phyloP scores from a whole-genome alignment of 495 filamentous ascomycete genomes.

The Hypoxylon cercidicola region DNA sequence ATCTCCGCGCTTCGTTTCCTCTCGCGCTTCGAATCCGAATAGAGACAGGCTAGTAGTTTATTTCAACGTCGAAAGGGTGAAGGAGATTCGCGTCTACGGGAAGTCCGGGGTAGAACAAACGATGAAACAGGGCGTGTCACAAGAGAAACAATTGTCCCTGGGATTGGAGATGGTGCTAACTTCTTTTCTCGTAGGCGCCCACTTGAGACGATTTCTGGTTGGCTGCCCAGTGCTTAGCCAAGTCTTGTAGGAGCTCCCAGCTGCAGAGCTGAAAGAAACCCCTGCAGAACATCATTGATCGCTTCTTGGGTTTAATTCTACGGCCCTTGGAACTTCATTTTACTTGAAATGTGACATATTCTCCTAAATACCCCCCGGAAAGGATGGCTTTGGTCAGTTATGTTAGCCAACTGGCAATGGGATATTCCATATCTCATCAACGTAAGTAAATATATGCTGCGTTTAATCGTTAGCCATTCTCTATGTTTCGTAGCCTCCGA shows the following conservation, averaged over 20 bases:
- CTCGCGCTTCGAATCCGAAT: slow-evolving; percentile 6
- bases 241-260: neutral
- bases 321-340: neutral
- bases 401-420: no score
- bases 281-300: slow-evolving; percentile 13
- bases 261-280: slow-evolving; percentile 11
- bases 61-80: slow-evolving; percentile 8
- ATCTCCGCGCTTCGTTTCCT: slow-evolving; percentile 27
- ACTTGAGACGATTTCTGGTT: slow-evolving; percentile 12
- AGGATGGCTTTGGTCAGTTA: no score
- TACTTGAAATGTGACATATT: neutral
- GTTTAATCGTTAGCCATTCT: no score
- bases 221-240: neutral
- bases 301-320: neutral
- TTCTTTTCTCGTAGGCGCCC: slow-evolving; percentile 28
- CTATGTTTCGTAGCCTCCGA: no score
- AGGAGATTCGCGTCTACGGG: neutral
- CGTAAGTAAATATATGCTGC: no score
- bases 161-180: slow-evolving; percentile 28
- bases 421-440: no score
- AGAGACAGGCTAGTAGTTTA: slow-evolving; percentile 13
- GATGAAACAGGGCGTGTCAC: slow-evolving; percentile 32
- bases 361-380: neutral
- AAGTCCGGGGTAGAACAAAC: slow-evolving; percentile 10
- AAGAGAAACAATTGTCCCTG: slow-evolving; percentile 13